A percentile compares a stretch with the other conserved stretches of the same genome.
These are phyloP conservation scores for Neonectria coccinea DNA, from an alignment of 2,329 filamentous ascomycete species.

Conservation along the genomic window DNA sequence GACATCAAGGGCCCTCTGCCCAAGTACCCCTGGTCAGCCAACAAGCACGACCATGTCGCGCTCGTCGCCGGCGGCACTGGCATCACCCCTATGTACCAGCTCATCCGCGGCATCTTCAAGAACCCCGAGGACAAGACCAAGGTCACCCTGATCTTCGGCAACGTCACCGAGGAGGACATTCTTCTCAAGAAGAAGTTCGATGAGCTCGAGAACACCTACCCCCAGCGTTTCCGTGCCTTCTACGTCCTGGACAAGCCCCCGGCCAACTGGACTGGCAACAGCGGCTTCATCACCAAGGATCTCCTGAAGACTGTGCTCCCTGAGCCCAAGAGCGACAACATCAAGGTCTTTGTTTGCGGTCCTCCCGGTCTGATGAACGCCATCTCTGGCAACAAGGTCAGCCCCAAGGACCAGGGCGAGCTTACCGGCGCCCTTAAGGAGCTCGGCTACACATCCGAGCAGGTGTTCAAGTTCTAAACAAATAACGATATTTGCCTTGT, in stretches of 20 bases:
- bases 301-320: slow-evolving; percentile 94
- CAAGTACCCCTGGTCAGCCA: slow-evolving; percentile 89
- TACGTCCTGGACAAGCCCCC: slow-evolving; percentile 89
- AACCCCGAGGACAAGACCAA: slow-evolving; percentile 98
- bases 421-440: slow-evolving; percentile 84
- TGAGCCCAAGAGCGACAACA: slow-evolving; percentile 89
- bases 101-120: slow-evolving; percentile 90
- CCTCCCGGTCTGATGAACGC: slow-evolving; percentile 95
- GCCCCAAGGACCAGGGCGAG: slow-evolving; percentile 94
- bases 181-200: slow-evolving; percentile 87
- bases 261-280: slow-evolving; percentile 81
- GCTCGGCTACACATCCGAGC: slow-evolving; percentile 75
- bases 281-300: slow-evolving; percentile 89
- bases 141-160: slow-evolving; percentile 94
- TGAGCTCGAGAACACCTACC: slow-evolving; percentile 93
- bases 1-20: slow-evolving; percentile 95
- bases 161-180: slow-evolving; percentile 90
- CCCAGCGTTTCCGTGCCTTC: slow-evolving; percentile 94
- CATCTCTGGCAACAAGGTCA: slow-evolving; percentile 89
- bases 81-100: slow-evolving; percentile 98
- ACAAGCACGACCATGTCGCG: slow-evolving; percentile 93
- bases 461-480: slow-evolving; percentile 92
- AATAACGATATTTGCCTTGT: slow-evolving; percentile 24
- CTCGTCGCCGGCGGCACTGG: slow-evolving; percentile 95
- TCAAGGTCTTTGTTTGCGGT: slow-evolving; percentile 97